Base-by-base conservation (phyloP, 805 yeast species). In the Diddensiella transvaalensis region DNA sequence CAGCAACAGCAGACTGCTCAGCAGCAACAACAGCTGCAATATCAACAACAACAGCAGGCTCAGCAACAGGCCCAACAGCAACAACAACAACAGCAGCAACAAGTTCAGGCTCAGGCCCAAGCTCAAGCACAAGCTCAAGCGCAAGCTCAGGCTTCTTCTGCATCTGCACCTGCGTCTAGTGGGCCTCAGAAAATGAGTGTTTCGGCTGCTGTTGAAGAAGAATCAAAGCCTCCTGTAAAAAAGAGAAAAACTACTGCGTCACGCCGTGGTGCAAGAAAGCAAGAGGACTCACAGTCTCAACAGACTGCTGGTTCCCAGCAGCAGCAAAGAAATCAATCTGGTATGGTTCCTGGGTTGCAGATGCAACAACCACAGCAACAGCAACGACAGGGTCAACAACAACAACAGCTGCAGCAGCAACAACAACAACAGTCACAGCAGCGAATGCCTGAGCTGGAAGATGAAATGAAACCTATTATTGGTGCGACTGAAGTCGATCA, bases 401-500 rank as follows among this genome's bases (percentile, higher is more conserved):
- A 23, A 17, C 26, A 44, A 13, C 29, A 40, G 48, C 47, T 11
- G 33, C 32, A 8, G 30, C 30, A 44, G 48, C 30, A 41, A 11
- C 30, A 22, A n/a, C 24, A 10, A n/a, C 26, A 22, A 13, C 44
- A 22, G 22, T 13, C 10, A 11, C 36, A 15, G 26, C 36, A 13
- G 22, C 43, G 11, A 24, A 38, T 18, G 17, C 13, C 4, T 4
- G 21, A 19, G 29, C 15, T 42, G 2, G 41, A 30, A 6, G 21
- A 18, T 8, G 46, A 24, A 23, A 18, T 40, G 19, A 39, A 47
- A 26, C 55, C 55, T 2, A 19, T 83, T 19, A 65, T 87, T 3
- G 96, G 96, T 1, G 88, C 90, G 22, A 90, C 96, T 0, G 86
- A 86, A 61, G 87, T 90, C 22, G 98, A 90, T 67, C 95, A 85